phyloP scores from a whole-genome alignment of 495 filamentous ascomycete species.

The Neurospora terricola region DNA sequence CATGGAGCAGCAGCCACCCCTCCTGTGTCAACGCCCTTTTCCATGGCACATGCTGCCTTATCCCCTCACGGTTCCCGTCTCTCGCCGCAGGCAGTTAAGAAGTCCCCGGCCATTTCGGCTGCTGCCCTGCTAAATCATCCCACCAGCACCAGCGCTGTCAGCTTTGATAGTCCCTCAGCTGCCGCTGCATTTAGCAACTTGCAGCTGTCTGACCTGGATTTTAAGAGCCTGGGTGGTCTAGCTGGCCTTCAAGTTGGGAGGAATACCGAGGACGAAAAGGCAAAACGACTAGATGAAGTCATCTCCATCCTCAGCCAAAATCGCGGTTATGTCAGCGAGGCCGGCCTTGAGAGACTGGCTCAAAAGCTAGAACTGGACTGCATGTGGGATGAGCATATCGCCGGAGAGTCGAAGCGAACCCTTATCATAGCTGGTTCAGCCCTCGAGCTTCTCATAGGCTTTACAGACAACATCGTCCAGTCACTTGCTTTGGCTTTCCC shows the following conservation, averaged over 20 bases:
- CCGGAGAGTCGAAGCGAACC: constrained; percentile 35
- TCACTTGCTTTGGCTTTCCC: constrained; percentile 36
- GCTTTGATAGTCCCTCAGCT: constrained; percentile 45
- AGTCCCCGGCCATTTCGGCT: constrained; percentile 36
- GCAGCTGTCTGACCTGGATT: constrained; percentile 34
- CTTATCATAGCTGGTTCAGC: constrained; percentile 62
- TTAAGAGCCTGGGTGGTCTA: constrained; percentile 27
- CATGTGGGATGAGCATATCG: constrained; percentile 53
- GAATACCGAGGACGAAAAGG: constrained; percentile 48
- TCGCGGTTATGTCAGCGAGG: constrained; percentile 59
- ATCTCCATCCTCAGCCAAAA: constrained; percentile 30
- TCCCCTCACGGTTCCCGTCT: constrained; percentile 40
- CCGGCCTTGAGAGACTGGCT: constrained; percentile 69
- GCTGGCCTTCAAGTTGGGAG: constrained; percentile 14
- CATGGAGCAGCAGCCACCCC: constrained; percentile 41
- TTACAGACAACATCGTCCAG: constrained; percentile 40
- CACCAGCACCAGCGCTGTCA: constrained; percentile 23
- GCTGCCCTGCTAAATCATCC: constrained; percentile 29
- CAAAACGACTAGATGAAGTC: constrained; percentile 43
- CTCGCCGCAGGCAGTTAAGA: constrained; percentile 47
- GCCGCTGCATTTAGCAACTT: constrained; percentile 38
- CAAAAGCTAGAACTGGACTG: constrained; percentile 61
- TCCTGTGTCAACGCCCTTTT: constrained; percentile 47
- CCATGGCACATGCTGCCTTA: constrained; percentile 37
- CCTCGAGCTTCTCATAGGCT: constrained; percentile 45